A percentile compares a stretch with the other conserved stretches of the same genome.
Evolutionary conservation across 2,329 filamentous ascomycete species (phyloP).

Genomic region (Alternaria consortialis): DNA sequence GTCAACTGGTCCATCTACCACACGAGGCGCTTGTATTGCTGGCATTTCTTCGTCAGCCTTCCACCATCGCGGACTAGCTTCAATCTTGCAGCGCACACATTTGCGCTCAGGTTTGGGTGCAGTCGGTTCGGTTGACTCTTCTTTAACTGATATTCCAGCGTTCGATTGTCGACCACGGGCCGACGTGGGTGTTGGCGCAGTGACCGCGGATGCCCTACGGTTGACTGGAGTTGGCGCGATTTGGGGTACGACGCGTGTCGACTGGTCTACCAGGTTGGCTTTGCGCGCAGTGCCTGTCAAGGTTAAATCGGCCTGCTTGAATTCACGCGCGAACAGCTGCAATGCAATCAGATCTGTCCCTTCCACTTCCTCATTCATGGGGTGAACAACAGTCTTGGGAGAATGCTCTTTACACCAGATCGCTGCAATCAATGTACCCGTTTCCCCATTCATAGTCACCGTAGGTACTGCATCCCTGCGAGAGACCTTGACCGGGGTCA

Average conservation of each 20-base stretch:
- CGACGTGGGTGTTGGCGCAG: slow-evolving; percentile 45
- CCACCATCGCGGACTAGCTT: slow-evolving; percentile 73
- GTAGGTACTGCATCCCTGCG: slow-evolving; percentile 81
- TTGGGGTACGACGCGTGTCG: slow-evolving; percentile 61
- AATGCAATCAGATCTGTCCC: slow-evolving; percentile 79
- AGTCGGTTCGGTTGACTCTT: slow-evolving; percentile 48
- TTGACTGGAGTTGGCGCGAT: slow-evolving; percentile 36
- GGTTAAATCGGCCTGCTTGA: slow-evolving; percentile 92
- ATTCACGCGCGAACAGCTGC: slow-evolving; percentile 85
- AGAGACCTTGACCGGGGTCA: slow-evolving; percentile 88
- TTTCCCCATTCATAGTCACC: slow-evolving; percentile 81
- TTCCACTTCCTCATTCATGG: slow-evolving; percentile 78
- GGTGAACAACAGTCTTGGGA: slow-evolving; percentile 74
- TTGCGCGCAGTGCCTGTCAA: slow-evolving; percentile 93
- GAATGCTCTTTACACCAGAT: slow-evolving; percentile 94
- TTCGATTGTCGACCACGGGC: slow-evolving; percentile 47
- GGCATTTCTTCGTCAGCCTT: slow-evolving; percentile 36
- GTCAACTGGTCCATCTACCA: slow-evolving; percentile 32
- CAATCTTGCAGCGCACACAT: slow-evolving; percentile 62
- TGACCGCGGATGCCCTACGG: slow-evolving; percentile 54
- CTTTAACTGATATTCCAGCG: slow-evolving; percentile 47
- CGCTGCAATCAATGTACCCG: slow-evolving; percentile 81
- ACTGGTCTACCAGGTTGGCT: slow-evolving; percentile 77
- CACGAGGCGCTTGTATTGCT: slow-evolving; percentile 17
- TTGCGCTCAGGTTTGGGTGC: slow-evolving; percentile 45